These are phyloP conservation scores for Perkinsus marinus DNA, from an alignment of 169 alveolate species.

Conservation along the genomic window DNA sequence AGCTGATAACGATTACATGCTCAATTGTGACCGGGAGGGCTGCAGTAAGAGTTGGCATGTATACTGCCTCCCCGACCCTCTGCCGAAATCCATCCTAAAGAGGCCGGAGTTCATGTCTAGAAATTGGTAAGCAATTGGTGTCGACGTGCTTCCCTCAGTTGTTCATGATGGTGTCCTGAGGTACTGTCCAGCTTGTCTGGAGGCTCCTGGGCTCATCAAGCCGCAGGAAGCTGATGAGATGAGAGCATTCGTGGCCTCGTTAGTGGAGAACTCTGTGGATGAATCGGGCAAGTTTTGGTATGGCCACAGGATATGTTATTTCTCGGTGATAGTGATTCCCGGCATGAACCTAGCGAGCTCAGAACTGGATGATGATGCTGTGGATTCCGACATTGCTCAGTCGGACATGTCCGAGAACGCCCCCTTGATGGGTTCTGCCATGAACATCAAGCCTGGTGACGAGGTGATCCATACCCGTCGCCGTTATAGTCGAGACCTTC, in stretches of 20 bases:
- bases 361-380: neutral
- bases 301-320: neutral
- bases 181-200: neutral
- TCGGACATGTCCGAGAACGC: neutral
- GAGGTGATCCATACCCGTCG: neutral
- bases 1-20: neutral
- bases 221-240: neutral
- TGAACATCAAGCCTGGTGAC: neutral
- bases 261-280: neutral
- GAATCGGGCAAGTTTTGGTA: neutral
- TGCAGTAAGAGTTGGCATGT: neutral
- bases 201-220: neutral
- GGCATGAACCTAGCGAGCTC: neutral
- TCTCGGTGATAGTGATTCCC: neutral
- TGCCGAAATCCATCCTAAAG: neutral
- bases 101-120: neutral
- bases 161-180: too few relatives aligned
- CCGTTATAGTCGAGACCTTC: neutral
- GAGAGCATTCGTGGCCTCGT: neutral
- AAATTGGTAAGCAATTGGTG: neutral
- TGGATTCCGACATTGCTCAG: neutral
- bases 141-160: too few relatives aligned
- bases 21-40: neutral
- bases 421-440: neutral
- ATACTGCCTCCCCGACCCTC: neutral